Evolutionary conservation across 345 rosid genomes (phyloP).

Genomic region (Noccaea bulbosa): DNA sequence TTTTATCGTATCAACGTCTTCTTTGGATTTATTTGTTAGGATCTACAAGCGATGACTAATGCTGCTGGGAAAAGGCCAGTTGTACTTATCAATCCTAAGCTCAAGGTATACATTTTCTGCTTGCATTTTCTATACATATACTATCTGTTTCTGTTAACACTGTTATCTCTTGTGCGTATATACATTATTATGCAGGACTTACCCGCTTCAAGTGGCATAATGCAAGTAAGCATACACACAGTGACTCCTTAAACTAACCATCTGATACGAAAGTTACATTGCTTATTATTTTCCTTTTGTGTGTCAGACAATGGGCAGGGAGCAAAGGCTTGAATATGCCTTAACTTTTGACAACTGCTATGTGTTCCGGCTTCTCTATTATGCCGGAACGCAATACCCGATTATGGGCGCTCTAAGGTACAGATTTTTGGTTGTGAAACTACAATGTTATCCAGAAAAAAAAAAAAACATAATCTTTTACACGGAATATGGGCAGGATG

Average conservation of each 20-base stretch:
- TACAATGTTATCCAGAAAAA: neutral
- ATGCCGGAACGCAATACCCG: constrained; percentile 92
- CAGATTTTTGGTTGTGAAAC: neutral
- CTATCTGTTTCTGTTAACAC: neutral
- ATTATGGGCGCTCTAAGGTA: constrained; percentile 97
- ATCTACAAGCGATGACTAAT: constrained; percentile 89
- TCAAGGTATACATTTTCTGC: constrained; percentile 56
- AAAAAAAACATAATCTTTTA: neutral
- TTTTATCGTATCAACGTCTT: neutral
- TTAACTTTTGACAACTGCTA: constrained; percentile 87
- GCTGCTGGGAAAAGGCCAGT: constrained; percentile 91
- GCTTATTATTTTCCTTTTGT: constrained; percentile 18
- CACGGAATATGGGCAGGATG: constrained; percentile 55
- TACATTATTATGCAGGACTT: constrained; percentile 63
- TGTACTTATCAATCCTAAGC: constrained; percentile 83
- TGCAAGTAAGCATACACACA: constrained; percentile 74
- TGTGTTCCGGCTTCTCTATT: constrained; percentile 86
- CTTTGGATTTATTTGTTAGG: constrained; percentile 48
- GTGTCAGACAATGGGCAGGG: constrained; percentile 86
- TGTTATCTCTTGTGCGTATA: constrained; percentile 3
- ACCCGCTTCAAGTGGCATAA: constrained; percentile 87
- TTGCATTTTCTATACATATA: neutral
- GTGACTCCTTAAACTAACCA: constrained; percentile 1
- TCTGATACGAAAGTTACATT: constrained; percentile 21
- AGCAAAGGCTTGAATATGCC: constrained; percentile 85